A percentile compares a stretch with the other conserved stretches of the same genome.
These are phyloP conservation scores for Colletotrichum sp. DNA, from an alignment of 2,329 filamentous ascomycete species.

Conservation along the genomic window DNA sequence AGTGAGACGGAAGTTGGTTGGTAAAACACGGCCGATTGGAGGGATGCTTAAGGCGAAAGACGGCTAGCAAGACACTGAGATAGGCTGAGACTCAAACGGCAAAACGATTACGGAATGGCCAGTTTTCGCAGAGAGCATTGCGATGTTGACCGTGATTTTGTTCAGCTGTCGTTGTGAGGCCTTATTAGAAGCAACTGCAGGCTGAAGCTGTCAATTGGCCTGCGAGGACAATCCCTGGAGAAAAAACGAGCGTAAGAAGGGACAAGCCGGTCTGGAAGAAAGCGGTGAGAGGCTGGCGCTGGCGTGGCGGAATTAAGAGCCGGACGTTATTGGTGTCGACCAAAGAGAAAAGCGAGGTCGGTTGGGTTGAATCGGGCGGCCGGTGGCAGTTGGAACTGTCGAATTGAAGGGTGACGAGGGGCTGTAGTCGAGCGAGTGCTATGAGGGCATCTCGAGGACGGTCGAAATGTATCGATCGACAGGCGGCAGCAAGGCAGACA, in stretches of 20 bases:
- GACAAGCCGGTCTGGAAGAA: slow-evolving; percentile 9
- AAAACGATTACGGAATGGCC: background rate
- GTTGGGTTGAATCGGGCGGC: background rate
- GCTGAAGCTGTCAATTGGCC: background rate
- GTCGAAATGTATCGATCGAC: background rate
- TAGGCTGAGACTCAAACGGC: background rate
- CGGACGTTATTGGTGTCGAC: background rate
- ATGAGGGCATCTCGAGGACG: slow-evolving; percentile 12
- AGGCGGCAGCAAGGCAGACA: background rate
- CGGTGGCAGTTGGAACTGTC: background rate
- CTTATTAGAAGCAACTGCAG: background rate
- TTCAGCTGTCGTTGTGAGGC: background rate
- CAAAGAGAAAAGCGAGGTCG: background rate
- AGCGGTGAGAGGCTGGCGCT: slow-evolving; percentile 10
- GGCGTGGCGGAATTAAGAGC: background rate
- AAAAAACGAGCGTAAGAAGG: slow-evolving; percentile 21
- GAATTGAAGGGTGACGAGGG: background rate
- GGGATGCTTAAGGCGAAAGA: background rate
- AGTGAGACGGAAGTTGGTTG: background rate
- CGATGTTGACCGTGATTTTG: background rate
- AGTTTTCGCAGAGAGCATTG: slow-evolving; percentile 17
- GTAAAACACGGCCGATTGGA: background rate
- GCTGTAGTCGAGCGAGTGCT: background rate
- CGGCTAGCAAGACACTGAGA: slow-evolving; percentile 4
- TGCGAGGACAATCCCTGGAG: slow-evolving; percentile 18